Conservation (phyloP, 2,329 filamentous ascomycete genomes). For the Colletotrichum sp. region DNA sequence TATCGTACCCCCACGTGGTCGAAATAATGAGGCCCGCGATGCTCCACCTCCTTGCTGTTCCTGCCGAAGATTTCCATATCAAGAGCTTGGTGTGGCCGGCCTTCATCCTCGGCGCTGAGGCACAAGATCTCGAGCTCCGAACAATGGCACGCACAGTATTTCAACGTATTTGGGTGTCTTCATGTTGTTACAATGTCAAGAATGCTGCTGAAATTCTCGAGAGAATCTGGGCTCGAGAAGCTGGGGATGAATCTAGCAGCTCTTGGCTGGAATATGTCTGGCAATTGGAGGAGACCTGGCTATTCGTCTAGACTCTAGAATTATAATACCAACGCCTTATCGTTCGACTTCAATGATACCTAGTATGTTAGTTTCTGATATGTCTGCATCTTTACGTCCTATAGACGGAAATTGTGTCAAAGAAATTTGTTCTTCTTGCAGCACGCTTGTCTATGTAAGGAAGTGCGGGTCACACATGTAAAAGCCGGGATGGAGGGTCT, state of each 20-base stretch:
- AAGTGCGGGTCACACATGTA: background rate
- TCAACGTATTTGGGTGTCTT: conserved; percentile 5
- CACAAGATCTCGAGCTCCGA: background rate
- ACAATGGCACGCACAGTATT: background rate
- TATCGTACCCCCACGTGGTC: background rate
- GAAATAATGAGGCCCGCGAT: background rate
- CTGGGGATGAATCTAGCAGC: background rate
- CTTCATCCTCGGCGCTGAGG: conserved; percentile 4
- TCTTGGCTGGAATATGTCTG: conserved; percentile 8
- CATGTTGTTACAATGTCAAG: conserved; percentile 10
- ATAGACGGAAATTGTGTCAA: background rate
- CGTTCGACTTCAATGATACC: background rate
- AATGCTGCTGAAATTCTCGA: conserved; percentile 4
- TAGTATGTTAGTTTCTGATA: background rate
- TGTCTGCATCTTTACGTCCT: background rate
- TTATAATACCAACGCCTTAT: background rate
- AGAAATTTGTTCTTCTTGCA: background rate
- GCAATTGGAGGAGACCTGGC: conserved; percentile 7
- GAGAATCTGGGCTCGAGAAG: background rate
- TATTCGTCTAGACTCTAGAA: background rate
- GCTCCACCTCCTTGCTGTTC: background rate
- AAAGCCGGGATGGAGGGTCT: background rate
- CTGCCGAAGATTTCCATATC: conserved; percentile 5
- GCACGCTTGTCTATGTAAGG: conserved; percentile 1
- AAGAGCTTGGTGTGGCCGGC: conserved; percentile 16